Base-by-base conservation (phyloP, 169 alveolate species). In the Eimeria necatrix region DNA sequence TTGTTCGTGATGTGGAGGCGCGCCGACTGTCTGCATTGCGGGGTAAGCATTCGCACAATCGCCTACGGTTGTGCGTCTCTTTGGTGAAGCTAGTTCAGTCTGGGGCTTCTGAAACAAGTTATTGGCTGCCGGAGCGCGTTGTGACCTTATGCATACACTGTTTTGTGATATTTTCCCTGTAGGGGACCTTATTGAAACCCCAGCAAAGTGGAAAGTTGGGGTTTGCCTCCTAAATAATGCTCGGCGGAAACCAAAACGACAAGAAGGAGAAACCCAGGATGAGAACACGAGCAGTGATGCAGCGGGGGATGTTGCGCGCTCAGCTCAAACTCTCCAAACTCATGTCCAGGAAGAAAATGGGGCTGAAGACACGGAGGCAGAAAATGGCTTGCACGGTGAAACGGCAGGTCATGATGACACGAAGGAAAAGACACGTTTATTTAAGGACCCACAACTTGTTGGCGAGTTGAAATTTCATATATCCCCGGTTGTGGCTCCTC, bases 381-480 rank as follows among this genome's bases (percentile, higher is more conserved):
- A 78, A 3, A 24, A 12, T 49, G 88, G 49, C 46, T 51, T 51
- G 88, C 88, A 78, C 22, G 52, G 46, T 32, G 88, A 78, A 3
- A 14, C 41, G 52, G 49, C 41, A n/a, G 88, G 14, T 14, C 41
- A 7, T n/a, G 88, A 18, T 22, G 10, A 48, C 22, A 20, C 10
- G 88, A 51, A 20, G 6, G 70, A 20, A 78, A 20, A 4, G 68
- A 18, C 70, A 22, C 41, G 41, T 32, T 0, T 2, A 32, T 32
- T 32, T 2, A 32, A 32, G 41, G 41, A 2, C 41, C 41, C 91
- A 12, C 5, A 22, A 5, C 59, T 83, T n/a, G 91, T 83, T 18
- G 91, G 91, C 22, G 91, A 83, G n/a, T 16, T 83, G 74, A 83
- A 83, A 26, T 83, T 83, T 56, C 91, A 83, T 64, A 52, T 83